A percentile compares a stretch with the other conserved stretches of the same genome.
Evolutionary conservation across 2,329 filamentous ascomycete genomes (phyloP).

Genomic region (Fusarium floridanum): DNA sequence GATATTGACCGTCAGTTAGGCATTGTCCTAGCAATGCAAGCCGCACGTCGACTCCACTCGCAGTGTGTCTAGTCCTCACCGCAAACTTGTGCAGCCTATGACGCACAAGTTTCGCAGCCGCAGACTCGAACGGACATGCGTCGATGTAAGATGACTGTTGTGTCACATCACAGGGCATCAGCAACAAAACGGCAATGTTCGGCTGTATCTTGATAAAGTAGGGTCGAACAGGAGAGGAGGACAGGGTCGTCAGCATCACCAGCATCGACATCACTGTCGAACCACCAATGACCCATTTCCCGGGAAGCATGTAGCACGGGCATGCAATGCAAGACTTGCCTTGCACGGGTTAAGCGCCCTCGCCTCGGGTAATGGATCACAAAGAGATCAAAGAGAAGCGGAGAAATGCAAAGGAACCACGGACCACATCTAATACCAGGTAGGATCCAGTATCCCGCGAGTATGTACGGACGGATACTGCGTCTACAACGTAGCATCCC

Average conservation of each 20-base stretch:
- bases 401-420: conserved; percentile 20
- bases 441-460: background rate
- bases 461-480: background rate
- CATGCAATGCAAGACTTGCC: conserved; percentile 7
- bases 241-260: conserved; percentile 8
- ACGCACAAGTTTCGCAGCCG: conserved; percentile 16
- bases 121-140: conserved; percentile 1
- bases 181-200: conserved; percentile 4
- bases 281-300: conserved; percentile 31
- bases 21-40: background rate
- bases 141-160: conserved; percentile 3
- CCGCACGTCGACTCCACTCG: conserved; percentile 5
- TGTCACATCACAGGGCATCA: conserved; percentile 6
- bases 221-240: background rate
- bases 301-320: conserved; percentile 21
- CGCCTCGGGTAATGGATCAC: conserved; percentile 8
- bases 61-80: conserved; percentile 23
- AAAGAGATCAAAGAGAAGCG: conserved; percentile 7
- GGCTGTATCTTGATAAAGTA: background rate
- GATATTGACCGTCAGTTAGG: conserved; percentile 17
- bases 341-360: conserved; percentile 10
- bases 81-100: conserved; percentile 27
- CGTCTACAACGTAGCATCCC: background rate
- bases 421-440: conserved; percentile 10
- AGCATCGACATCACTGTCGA: conserved; percentile 31